Base-by-base conservation (phyloP, 345 rosid genomes). In the Pugionium dolabratum region DNA sequence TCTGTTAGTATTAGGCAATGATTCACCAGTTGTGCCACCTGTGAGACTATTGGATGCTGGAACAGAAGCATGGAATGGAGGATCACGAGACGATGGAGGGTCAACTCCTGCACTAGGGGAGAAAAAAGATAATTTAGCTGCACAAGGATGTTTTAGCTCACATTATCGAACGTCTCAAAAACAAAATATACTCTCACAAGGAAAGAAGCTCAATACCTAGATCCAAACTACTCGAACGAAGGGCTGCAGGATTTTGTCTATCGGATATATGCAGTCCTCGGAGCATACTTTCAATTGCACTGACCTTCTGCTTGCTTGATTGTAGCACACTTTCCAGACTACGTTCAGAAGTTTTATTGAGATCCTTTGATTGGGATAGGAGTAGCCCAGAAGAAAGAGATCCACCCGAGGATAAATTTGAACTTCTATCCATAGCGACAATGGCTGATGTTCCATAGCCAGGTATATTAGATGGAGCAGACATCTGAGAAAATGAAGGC, bases 31-130 rank as follows among this genome's bases (percentile, higher is more conserved):
- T 66, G 82, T 73, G 70, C 85, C 64, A 72, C 73, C 75, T 35
- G 84, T 58, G 42, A 79, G 81, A 70, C 76, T 82, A 74, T 74
- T 79, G 44, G 99, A 86, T 66, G 89, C 95, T 47, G 89, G 81
- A 64, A 84, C 87, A 51, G 83, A 66, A 40, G 96, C 87, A 40
- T 89, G 96, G 70, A 81, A 86, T 48, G 90, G 92, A 56, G 96
- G 95, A 82, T 90, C 92, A 74, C 96, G 97, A 78, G 99, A 86
- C 35, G 99, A 94, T 85, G 97, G 97, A 90, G 96, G 86, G 89
- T 93, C 96, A 80, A 93, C 91, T 84, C 98, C 98, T 93, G 94
- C 90, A 80, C 97, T 90, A 94, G 88, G 90, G 86, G 76, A 82
- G 79, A 84, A 78, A 78, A 63, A 64, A 64, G 71, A 67, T 64